Conservation (phyloP, 1,284 basidiomycete species). For the Apiotrichum gamsii region DNA sequence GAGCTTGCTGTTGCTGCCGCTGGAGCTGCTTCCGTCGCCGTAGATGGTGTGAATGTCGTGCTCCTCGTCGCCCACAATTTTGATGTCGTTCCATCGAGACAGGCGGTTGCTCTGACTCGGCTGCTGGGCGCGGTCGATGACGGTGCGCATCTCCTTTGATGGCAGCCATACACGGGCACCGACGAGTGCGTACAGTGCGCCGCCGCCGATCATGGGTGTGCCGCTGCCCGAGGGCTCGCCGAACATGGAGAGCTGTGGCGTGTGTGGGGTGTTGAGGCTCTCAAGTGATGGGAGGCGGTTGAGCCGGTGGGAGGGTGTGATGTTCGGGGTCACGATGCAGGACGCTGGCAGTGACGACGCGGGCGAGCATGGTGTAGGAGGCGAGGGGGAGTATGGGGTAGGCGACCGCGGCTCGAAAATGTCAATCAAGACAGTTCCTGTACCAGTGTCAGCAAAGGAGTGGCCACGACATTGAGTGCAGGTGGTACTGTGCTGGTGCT, state of each 20-base stretch:
- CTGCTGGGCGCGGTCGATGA: slow-evolving; percentile 22
- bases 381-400: not conserved
- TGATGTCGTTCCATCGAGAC: no score
- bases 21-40: no score
- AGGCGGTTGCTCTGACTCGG: not conserved
- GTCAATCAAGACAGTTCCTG: slow-evolving; percentile 7
- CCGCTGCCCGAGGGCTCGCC: not conserved
- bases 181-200: slow-evolving; percentile 33
- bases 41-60: no score
- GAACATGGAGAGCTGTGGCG: not conserved
- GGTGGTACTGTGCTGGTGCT: no score
- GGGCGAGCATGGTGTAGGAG: not conserved
- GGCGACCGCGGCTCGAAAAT: not conserved
- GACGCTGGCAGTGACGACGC: not conserved
- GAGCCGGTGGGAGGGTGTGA: not conserved
- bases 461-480: no score
- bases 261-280: not conserved
- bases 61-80: no score
- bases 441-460: no score
- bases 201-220: slow-evolving; percentile 47
- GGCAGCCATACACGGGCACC: slow-evolving; percentile 36
- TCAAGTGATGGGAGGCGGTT: not conserved
- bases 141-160: slow-evolving; percentile 17
- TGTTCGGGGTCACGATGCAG: not conserved
- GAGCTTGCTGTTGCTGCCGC: no score